A percentile compares a stretch with the other conserved stretches of the same genome.
These are phyloP conservation scores for Parastagonospora nodorum DNA, from an alignment of 2,329 filamentous ascomycete genomes.

Conservation along the genomic window DNA sequence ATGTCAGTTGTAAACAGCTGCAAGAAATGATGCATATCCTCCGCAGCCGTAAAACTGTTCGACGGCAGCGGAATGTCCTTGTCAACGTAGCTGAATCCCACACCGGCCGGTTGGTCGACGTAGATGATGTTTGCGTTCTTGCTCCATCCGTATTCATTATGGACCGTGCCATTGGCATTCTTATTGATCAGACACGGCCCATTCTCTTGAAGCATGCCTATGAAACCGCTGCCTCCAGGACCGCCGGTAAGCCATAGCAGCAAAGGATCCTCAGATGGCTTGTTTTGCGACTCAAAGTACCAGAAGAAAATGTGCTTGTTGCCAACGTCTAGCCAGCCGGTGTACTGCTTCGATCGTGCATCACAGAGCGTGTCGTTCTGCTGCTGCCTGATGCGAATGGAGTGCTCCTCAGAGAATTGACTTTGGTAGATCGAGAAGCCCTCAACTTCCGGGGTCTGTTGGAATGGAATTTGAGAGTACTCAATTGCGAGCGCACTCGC, in stretches of 20 bases:
- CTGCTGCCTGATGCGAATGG: constrained; percentile 41
- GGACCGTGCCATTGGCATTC: constrained; percentile 43
- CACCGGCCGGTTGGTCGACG: constrained; percentile 47
- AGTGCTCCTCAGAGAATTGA: constrained; percentile 38
- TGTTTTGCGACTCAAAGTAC: constrained; percentile 50
- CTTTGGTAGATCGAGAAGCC: constrained; percentile 40
- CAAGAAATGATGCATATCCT: constrained; percentile 57
- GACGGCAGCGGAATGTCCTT: constrained; percentile 40
- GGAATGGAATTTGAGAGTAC: constrained; percentile 37
- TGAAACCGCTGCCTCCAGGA: constrained; percentile 44
- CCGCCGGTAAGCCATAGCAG: constrained; percentile 51
- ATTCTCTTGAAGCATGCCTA: constrained; percentile 45
- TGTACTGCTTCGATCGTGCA: constrained; percentile 43
- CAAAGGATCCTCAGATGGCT: constrained; percentile 44
- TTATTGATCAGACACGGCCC: constrained; percentile 48
- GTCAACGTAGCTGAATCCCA: constrained; percentile 48
- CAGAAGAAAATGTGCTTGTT: constrained; percentile 54
- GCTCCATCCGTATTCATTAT: constrained; percentile 48
- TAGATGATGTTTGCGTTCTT: constrained; percentile 45
- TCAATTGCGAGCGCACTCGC: constrained; percentile 8
- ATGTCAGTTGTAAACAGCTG: constrained; percentile 54
- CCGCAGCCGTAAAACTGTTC: constrained; percentile 51
- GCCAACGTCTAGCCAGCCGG: constrained; percentile 45
- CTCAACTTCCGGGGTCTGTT: constrained; percentile 32
- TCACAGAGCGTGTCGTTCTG: constrained; percentile 41